Evolutionary conservation across 2,329 filamentous ascomycete species (phyloP).

Genomic region (Aspergillus sp.): DNA sequence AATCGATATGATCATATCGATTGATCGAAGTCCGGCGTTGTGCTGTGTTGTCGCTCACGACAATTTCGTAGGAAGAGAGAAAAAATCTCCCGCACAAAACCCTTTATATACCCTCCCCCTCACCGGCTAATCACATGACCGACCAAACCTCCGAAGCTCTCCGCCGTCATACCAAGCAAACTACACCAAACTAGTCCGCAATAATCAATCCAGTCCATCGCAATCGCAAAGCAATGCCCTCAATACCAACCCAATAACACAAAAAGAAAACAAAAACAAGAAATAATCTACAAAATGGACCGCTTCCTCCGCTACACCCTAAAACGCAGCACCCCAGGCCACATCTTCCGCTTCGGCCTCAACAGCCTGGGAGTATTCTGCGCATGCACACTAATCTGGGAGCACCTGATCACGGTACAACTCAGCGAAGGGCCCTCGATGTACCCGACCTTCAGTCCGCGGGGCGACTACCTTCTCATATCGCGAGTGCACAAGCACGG

Average conservation of each 20-base stretch:
- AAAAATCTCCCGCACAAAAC: constrained; percentile 6
- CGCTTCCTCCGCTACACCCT: constrained; percentile 32
- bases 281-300: constrained; percentile 27
- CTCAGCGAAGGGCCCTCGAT: constrained; percentile 75
- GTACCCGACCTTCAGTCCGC: constrained; percentile 76
- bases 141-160: not conserved
- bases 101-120: not conserved
- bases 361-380: constrained; percentile 39
- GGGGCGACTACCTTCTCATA: constrained; percentile 69
- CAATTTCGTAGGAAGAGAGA: constrained; percentile 4
- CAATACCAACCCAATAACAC: not conserved
- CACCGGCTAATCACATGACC: not conserved
- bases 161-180: not conserved
- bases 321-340: constrained; percentile 22
- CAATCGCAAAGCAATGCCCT: not conserved
- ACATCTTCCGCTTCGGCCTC: constrained; percentile 31
- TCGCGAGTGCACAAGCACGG: constrained; percentile 70
- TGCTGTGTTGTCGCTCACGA: not conserved
- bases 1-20: no score
- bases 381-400: constrained; percentile 41
- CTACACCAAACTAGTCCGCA: no score
- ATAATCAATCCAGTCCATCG: no score
- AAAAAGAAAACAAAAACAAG: not conserved
- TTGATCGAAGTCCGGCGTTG: not conserved
- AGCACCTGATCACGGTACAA: constrained; percentile 64